Evolutionary conservation across 495 filamentous ascomycete species (phyloP).

Genomic region (Hypoxylon subgilvum): DNA sequence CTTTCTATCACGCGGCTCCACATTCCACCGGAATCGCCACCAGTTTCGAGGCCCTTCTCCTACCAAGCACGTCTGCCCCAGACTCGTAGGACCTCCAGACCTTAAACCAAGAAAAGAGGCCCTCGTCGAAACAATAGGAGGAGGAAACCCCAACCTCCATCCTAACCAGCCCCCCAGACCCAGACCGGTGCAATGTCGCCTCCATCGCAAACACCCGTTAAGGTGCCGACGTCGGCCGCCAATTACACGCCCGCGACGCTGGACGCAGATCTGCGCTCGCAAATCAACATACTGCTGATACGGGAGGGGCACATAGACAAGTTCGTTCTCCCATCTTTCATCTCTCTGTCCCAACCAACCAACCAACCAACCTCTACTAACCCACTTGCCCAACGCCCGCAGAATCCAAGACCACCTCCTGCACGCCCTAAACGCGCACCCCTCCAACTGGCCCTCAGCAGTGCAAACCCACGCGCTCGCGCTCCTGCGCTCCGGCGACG

Average conservation of each 20-base stretch:
- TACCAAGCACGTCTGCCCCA: neutral
- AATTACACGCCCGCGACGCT: slow-evolving; percentile 57
- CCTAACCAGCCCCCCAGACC: neutral
- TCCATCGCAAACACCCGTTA: slow-evolving; percentile 54
- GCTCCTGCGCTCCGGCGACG: slow-evolving; percentile 60
- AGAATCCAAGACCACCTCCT: slow-evolving; percentile 65
- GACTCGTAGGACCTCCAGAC: neutral
- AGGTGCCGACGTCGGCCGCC: slow-evolving; percentile 57
- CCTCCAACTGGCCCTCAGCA: slow-evolving; percentile 61
- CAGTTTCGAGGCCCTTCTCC: neutral
- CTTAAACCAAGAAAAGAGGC: neutral
- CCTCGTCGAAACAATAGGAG: neutral
- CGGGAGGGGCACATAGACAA: slow-evolving; percentile 53
- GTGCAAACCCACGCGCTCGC: slow-evolving; percentile 58
- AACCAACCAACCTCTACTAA: neutral
- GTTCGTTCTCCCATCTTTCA: neutral
- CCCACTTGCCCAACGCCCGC: neutral
- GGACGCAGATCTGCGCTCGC: slow-evolving; percentile 59
- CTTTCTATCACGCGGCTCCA: neutral
- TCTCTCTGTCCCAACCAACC: neutral
- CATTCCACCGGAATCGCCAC: slow-evolving; percentile 20
- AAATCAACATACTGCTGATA: slow-evolving; percentile 58
- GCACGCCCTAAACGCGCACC: slow-evolving; percentile 57
- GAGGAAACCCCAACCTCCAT: slow-evolving; percentile 10
- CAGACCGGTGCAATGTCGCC: slow-evolving; percentile 5